Conservation (phyloP, 116 monocot genomes). For the Papilionanthe hybrid region DNA sequence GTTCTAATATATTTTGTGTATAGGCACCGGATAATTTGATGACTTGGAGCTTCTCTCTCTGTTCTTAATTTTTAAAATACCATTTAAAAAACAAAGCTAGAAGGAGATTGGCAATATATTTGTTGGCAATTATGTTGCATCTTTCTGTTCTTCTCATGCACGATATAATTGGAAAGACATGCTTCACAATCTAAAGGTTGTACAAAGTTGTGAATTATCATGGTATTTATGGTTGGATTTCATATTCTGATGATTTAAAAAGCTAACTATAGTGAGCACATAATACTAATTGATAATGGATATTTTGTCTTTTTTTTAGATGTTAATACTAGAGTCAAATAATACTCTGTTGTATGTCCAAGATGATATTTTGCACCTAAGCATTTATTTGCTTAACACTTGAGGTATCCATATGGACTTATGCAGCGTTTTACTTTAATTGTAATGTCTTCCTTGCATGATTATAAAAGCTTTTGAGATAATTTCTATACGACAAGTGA, state of each 20-base stretch:
- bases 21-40: neutral
- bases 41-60: neutral
- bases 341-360: neutral
- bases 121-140: constrained; percentile 3
- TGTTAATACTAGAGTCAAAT: constrained; percentile 1
- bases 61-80: neutral
- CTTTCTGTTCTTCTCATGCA: neutral
- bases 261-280: neutral
- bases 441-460: neutral
- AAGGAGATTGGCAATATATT: neutral
- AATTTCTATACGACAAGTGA: neutral
- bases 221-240: neutral
- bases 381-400: neutral
- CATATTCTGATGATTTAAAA: neutral
- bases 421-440: neutral
- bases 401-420: neutral
- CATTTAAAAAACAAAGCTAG: neutral
- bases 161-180: neutral
- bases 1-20: neutral
- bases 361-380: neutral
- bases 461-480: neutral
- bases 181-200: neutral
- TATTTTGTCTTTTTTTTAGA: constrained; percentile 1
- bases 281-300: neutral
- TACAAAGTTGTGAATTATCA: neutral